Evolutionary conservation across 805 yeast species (phyloP).

Genomic region (Cyberlindnera mrakii): DNA sequence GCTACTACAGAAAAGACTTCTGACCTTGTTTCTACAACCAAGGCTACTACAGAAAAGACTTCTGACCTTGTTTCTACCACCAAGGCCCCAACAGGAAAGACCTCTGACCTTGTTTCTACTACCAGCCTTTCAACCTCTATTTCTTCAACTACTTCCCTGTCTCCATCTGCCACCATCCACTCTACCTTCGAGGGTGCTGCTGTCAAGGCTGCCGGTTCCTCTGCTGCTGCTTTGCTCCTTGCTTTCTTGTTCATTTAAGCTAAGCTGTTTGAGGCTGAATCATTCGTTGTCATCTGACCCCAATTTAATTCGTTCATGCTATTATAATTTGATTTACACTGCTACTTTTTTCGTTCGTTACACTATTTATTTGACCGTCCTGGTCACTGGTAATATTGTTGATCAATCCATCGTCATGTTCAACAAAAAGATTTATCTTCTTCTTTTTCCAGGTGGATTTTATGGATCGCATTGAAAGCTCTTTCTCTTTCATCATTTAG

Average conservation of each 20-base stretch:
- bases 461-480: too few relatives aligned
- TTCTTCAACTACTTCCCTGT: not conserved
- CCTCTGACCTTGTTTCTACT: not conserved
- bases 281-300: too few relatives aligned
- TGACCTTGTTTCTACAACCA: not conserved
- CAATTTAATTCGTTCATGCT: too few relatives aligned
- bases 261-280: too few relatives aligned
- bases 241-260: not conserved
- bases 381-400: too few relatives aligned
- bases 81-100: not conserved
- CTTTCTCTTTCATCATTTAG: not conserved
- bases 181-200: constrained; percentile 10
- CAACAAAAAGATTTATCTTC: too few relatives aligned
- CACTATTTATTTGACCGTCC: too few relatives aligned
- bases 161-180: constrained; percentile 2
- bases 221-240: not conserved
- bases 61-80: not conserved
- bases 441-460: too few relatives aligned
- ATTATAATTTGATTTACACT: too few relatives aligned
- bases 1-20: not conserved
- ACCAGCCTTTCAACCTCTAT: not conserved
- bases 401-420: too few relatives aligned
- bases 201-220: constrained; percentile 6
- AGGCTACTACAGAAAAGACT: not conserved
- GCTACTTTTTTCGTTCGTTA: too few relatives aligned